Base-by-base conservation (phyloP, 2,329 filamentous ascomycete genomes). In the Epichloe festucae region DNA sequence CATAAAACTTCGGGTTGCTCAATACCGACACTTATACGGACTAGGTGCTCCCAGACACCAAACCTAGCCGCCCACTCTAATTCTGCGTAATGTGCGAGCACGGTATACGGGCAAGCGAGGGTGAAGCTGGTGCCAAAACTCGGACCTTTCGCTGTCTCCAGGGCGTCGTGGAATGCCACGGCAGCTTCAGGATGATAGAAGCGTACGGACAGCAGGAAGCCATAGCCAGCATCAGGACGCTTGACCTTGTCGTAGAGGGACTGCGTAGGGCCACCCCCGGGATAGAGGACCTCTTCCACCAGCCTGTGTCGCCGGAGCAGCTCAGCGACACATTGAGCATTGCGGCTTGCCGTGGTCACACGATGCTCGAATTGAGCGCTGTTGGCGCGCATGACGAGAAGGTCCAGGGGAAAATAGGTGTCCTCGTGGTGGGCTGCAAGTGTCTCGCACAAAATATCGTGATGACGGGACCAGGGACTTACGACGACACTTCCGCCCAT, bases 91-190 rank as follows among this genome's bases (percentile, higher is more conserved):
- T 61, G 63, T 4, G 60, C 60, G 51, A 65, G 70, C 1, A 65
- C 58, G 10, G 65, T 54, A 56, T 72, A 54, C 3, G 52, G 45
- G 21, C 43, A 36, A 7, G 64, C 65, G 2, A 77, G 59, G 5
- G 71, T 75, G 48, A 66, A 56, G 55, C 71, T 70, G 2, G 73
- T 73, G 2, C 74, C 74, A 0, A 77, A 61, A 56, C 74, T 71
- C 1, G 73, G 73, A 0, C 73, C 72, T 12, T 69, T 64, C 59
- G 72, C 67, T 31, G 75, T 62, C 35, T 67, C 59, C 4, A 75
- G 51, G 39, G 61, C 61, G 50, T 77, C 67, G 55, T 72, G 75
- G 51, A 77, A 77, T 0, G 65, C 64, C 4, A 53, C 56, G 0
- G 71, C 65, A 0, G 61, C 51, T 3, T 59, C 61, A 0, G 68